Evolutionary conservation across 768 basidiomycete genomes (phyloP).

Genomic region (Russula abietina): DNA sequence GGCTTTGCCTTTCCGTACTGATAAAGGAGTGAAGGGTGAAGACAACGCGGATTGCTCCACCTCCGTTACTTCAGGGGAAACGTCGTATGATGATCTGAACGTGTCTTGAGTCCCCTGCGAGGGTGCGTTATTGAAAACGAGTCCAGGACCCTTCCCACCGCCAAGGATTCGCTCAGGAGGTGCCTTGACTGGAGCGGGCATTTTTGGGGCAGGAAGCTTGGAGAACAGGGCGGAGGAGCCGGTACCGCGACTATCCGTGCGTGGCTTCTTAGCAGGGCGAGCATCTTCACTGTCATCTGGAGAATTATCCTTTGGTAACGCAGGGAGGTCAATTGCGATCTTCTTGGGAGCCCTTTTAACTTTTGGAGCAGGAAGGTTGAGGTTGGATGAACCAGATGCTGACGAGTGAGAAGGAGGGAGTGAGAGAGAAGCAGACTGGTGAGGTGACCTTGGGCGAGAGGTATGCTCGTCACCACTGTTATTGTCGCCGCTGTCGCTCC

Average conservation of each 20-base stretch:
- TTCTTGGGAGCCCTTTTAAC: constrained; percentile 50
- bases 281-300: constrained; percentile 35
- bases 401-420: constrained; percentile 32
- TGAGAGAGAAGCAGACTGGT: constrained; percentile 31
- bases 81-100: not conserved
- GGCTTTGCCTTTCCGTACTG: constrained; percentile 51
- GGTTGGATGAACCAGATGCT: constrained; percentile 27
- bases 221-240: constrained; percentile 60
- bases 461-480: constrained; percentile 46
- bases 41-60: constrained; percentile 30
- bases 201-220: constrained; percentile 74
- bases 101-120: not conserved
- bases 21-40: constrained; percentile 52
- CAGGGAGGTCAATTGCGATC: constrained; percentile 54
- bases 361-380: constrained; percentile 38
- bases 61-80: not conserved
- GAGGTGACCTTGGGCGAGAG: constrained; percentile 26
- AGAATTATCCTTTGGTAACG: constrained; percentile 37
- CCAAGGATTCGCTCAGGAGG: constrained; percentile 55
- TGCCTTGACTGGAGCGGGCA: constrained; percentile 39
- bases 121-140: constrained; percentile 48
- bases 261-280: constrained; percentile 55
- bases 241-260: constrained; percentile 44
- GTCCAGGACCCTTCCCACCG: constrained; percentile 51
- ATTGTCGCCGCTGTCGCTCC: constrained; percentile 50